A percentile compares a stretch with the other conserved stretches of the same genome.
Evolutionary conservation across 2,329 filamentous ascomycete species (phyloP).

Genomic region (Boeremia exigua): DNA sequence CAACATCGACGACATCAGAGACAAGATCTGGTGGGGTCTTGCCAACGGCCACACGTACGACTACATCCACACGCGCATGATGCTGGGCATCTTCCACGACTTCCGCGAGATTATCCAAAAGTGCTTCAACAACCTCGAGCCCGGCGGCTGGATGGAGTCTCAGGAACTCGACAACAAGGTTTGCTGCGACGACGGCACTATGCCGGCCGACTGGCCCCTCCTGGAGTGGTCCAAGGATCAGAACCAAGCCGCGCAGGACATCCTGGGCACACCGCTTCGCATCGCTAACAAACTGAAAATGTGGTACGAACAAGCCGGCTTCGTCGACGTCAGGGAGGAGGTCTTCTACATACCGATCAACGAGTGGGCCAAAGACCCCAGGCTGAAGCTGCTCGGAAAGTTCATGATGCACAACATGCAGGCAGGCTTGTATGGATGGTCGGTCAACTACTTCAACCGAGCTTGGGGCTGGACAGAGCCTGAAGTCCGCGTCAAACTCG

Average conservation of each 20-base stretch:
- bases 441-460: conserved; percentile 51
- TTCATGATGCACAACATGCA: conserved; percentile 58
- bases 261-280: conserved; percentile 54
- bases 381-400: conserved; percentile 56
- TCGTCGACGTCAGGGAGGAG: conserved; percentile 62
- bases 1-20: conserved; percentile 71
- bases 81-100: conserved; percentile 64
- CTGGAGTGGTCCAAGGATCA: conserved; percentile 55
- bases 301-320: conserved; percentile 64
- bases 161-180: conserved; percentile 53
- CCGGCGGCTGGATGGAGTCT: conserved; percentile 60
- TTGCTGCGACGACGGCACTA: conserved; percentile 61
- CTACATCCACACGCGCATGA: conserved; percentile 65
- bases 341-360: conserved; percentile 61
- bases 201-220: conserved; percentile 55
- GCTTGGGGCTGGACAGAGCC: conserved; percentile 52
- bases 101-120: conserved; percentile 63
- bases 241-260: conserved; percentile 54
- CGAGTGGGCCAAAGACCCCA: conserved; percentile 57
- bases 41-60: conserved; percentile 58
- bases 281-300: conserved; percentile 60
- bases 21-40: conserved; percentile 59
- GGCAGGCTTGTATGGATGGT: conserved; percentile 53
- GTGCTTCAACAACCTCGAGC: conserved; percentile 59
- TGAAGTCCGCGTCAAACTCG: conserved; percentile 55